Evolutionary conservation across 768 basidiomycete species (phyloP).

Genomic region (Pulveroboletus sp.): DNA sequence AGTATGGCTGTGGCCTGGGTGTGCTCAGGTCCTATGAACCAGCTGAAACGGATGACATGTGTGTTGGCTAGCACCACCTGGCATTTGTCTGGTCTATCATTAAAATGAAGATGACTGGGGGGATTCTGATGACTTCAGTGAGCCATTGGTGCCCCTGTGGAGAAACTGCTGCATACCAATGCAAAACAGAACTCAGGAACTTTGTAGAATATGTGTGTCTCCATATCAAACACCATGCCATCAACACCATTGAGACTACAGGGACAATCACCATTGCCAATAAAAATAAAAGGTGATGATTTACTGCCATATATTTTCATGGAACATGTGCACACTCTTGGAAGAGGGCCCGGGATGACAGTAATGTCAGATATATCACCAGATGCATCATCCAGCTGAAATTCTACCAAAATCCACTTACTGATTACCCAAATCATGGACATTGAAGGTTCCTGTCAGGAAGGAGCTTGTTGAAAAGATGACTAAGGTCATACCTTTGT

Average conservation of each 20-base stretch:
- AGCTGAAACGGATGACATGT: neutral
- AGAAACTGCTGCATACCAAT: neutral
- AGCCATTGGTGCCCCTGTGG: conserved; percentile 16
- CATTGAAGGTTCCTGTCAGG: neutral
- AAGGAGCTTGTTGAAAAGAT: too few relatives aligned
- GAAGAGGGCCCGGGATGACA: neutral
- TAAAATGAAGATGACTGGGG: accelerated
- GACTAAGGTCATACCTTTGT: neutral
- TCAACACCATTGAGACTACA: too few relatives aligned
- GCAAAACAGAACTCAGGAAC: neutral
- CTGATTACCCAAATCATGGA: too few relatives aligned
- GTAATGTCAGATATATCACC: neutral
- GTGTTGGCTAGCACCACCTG: neutral
- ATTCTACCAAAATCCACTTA: too few relatives aligned
- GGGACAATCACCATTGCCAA: too few relatives aligned
- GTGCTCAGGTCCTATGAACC: too few relatives aligned
- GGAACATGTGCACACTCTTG: accelerated
- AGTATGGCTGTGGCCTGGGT: too few relatives aligned
- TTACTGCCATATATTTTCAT: neutral
- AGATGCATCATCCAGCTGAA: neutral
- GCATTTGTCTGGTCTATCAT: neutral
- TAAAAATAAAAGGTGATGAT: neutral
- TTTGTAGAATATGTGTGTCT: neutral
- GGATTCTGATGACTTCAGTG: neutral
- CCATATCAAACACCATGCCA: neutral